Conservation (phyloP, 2,329 filamentous ascomycete species). For the Claviceps arundinis region DNA sequence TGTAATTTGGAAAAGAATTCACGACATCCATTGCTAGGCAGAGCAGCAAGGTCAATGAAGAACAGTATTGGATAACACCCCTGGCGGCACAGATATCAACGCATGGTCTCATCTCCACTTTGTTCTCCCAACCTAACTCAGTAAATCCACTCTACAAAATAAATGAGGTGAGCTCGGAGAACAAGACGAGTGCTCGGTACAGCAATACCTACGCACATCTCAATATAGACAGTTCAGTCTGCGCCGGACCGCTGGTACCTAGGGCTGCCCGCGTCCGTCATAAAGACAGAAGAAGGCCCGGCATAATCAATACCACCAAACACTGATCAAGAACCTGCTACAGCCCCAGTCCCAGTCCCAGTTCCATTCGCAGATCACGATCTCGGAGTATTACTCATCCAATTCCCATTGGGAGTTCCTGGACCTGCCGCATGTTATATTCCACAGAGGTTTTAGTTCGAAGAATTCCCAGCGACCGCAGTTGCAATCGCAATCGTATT, state of each 20-base stretch:
- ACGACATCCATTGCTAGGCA: too few relatives aligned
- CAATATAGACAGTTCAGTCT: conserved; percentile 8
- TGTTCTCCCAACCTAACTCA: neutral
- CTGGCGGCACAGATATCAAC: neutral
- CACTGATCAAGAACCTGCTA: neutral
- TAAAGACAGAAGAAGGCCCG: conserved; percentile 4
- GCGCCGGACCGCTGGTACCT: neutral
- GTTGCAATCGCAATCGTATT: conserved; percentile 32
- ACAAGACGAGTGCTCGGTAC: conserved; percentile 30
- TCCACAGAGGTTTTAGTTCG: conserved; percentile 20
- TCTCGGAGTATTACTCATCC: neutral
- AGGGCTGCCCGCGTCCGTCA: neutral
- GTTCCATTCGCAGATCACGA: neutral
- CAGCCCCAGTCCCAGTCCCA: conserved; percentile 6
- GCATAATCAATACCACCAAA: neutral
- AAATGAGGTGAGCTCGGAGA: conserved; percentile 29
- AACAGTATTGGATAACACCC: conserved; percentile 1
- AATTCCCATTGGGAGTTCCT: too few relatives aligned
- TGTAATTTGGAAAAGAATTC: too few relatives aligned
- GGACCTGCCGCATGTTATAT: too few relatives aligned
- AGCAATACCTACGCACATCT: conserved; percentile 18
- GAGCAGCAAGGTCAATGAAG: neutral
- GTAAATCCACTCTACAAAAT: conserved; percentile 16
- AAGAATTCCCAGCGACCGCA: conserved; percentile 28
- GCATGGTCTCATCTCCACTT: neutral